A percentile compares a stretch with the other conserved stretches of the same genome.
Conservation (phyloP, 768 basidiomycete species). For the Tricholoma terreum region DNA sequence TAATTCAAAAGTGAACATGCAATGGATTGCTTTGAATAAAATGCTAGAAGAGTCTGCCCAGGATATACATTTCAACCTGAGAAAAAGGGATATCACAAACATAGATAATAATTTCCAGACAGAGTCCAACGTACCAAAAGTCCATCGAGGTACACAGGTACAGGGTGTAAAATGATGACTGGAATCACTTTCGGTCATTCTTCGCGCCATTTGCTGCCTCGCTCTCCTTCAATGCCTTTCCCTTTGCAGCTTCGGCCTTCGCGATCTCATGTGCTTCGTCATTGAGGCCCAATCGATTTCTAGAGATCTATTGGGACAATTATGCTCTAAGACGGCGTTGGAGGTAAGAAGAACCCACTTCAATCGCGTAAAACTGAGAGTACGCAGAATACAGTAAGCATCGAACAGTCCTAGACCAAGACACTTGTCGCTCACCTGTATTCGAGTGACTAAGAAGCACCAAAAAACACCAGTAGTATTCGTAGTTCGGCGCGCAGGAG, state of each 20-base stretch:
- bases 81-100: no score
- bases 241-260: constrained; percentile 66
- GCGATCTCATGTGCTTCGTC: constrained; percentile 81
- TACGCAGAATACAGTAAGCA: background rate
- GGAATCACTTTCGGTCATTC: constrained; percentile 7
- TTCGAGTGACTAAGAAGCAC: constrained; percentile 52
- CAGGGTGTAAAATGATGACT: no score
- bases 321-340: background rate
- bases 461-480: background rate
- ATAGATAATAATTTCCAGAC: no score
- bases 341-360: constrained; percentile 43
- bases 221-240: constrained; percentile 56
- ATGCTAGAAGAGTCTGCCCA: no score
- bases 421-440: constrained; percentile 47
- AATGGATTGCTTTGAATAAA: no score
- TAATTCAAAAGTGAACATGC: no score
- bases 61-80: no score
- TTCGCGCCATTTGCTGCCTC: constrained; percentile 32
- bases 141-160: no score
- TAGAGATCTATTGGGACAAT: constrained; percentile 65
- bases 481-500: no score
- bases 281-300: constrained; percentile 90
- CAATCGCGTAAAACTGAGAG: constrained; percentile 84
- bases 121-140: no score
- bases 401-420: constrained; percentile 1